These are phyloP conservation scores for Haplosporangium sp. DNA, from an alignment of 371 early-diverging fungal species.

Conservation along the genomic window DNA sequence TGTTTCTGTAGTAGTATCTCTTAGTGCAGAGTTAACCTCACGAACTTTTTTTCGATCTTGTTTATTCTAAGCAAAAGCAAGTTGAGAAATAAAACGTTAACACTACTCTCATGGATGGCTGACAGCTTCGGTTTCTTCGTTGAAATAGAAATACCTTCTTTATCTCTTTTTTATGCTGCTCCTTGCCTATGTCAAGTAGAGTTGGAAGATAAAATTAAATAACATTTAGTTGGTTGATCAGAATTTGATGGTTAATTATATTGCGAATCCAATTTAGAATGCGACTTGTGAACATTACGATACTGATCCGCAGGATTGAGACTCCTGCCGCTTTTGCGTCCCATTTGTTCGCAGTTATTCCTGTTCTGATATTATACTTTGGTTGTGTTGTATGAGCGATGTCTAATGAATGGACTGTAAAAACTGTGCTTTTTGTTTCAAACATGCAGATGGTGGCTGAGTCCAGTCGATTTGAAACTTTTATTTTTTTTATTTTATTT, in stretches of 20 bases:
- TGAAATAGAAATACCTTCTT: constrained; percentile 62
- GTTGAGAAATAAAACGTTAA: neutral
- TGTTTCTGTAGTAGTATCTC: constrained; percentile 60
- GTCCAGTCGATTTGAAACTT: too few species aligned
- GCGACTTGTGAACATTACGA: constrained; percentile 29
- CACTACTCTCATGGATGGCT: too few species aligned
- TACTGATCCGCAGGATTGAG: constrained; percentile 54
- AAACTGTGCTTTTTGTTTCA: too few species aligned
- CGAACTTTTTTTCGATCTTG: constrained; percentile 68
- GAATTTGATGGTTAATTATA: too few species aligned
- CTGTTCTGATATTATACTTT: neutral
- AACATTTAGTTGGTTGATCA: neutral
- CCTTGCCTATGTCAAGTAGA: constrained; percentile 61
- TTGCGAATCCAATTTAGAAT: neutral
- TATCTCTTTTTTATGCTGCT: constrained; percentile 71
- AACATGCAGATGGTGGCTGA: too few species aligned
- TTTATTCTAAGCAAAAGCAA: constrained; percentile 62
- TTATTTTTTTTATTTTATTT: too few species aligned
- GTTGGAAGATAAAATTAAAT: neutral
- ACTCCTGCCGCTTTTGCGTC: constrained; percentile 51
- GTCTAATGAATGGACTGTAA: too few species aligned
- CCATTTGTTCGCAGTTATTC: constrained; percentile 21
- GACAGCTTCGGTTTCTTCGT: neutral
- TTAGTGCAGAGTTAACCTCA: constrained; percentile 63
- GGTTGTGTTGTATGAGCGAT: too few species aligned